Evolutionary conservation across 1,284 basidiomycete genomes (phyloP).

Genomic region (Schizophyllum commune): DNA sequence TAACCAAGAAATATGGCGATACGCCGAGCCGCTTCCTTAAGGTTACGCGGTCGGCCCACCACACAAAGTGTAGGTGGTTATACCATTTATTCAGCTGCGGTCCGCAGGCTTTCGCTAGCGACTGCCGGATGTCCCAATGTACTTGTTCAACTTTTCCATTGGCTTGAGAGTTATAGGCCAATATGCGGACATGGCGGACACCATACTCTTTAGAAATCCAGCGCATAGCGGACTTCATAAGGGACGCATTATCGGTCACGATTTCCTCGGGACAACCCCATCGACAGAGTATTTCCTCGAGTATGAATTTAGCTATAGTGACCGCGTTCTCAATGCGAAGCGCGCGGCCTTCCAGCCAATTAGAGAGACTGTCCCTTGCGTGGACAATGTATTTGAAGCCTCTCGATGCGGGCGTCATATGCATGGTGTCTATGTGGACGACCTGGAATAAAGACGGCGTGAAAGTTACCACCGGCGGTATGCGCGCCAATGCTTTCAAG

Average conservation of each 20-base stretch:
- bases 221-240: conserved; percentile 24
- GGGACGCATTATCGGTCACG: conserved; percentile 24
- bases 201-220: conserved; percentile 22
- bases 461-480: conserved; percentile 7
- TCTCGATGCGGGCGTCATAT: conserved; percentile 8
- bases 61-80: conserved; percentile 16
- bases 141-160: conserved; percentile 31
- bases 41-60: conserved; percentile 29
- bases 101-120: conserved; percentile 25
- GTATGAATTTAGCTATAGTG: conserved; percentile 16
- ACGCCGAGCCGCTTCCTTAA: conserved; percentile 3
- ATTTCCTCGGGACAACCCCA: conserved; percentile 20
- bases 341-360: conserved; percentile 16
- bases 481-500: background rate
- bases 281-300: conserved; percentile 16
- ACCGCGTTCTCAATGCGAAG: conserved; percentile 12
- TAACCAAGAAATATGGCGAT: conserved; percentile 25
- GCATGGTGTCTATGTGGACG: conserved; percentile 9
- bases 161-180: conserved; percentile 33
- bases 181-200: conserved; percentile 32
- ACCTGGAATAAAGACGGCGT: conserved; percentile 12
- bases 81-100: conserved; percentile 26
- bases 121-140: conserved; percentile 27
- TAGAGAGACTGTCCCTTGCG: conserved; percentile 13
- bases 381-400: conserved; percentile 20